Evolutionary conservation across 495 filamentous ascomycete genomes (phyloP), one percentile per base, ranked within the genome.

Genomic region (Staphylotrichum tortipilum): DNA sequence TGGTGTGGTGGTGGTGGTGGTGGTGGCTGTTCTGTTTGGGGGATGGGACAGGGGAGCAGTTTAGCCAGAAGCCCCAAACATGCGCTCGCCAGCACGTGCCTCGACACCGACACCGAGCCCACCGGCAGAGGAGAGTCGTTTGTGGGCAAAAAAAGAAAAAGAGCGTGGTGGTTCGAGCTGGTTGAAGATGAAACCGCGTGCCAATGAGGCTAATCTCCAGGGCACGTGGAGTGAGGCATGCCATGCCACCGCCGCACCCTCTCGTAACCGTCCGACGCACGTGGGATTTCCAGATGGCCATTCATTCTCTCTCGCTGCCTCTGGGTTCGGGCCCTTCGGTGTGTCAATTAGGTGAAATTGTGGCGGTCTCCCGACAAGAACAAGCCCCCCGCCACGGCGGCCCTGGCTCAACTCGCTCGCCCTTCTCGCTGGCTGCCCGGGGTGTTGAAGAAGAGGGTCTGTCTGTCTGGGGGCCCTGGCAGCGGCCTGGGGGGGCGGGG

Each of bases 141-240:
- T 34, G 26, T 21, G 11, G 4, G 12, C 8, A 40, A 17, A 48
- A 39, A 48, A 30, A 31, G 24, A n/a, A 39, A 48, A 21, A 30
- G 7, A 9, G 4, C 34, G 33, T 47, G 44, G 33, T 4, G 11
- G 34, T 29, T n/a, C 29, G 14, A 31, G 9, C 15, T 10, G n/a
- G n/a, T 11, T 24, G 15, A 45, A 45, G 2, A 2, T 17, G 19
- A 36, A 36, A 35, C n/a, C 14, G 29, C 45, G 18, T 22, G 28
- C 46, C 19, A 50, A 53, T 41, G 21, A 28, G 14, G 35, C 36
- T 14, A 31, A 33, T 17, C 19, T 6, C n/a, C 23, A 33, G 17
- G 17, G 47, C 47, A 49, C 47, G 37, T 49, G 47, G 23, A 17
- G 9, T n/a, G n/a, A n/a, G n/a, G n/a, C n/a, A n/a, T n/a, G n/a